phyloP scores from a whole-genome alignment of 1,284 basidiomycete species.

The Pseudozyma tsukubaensis region DNA sequence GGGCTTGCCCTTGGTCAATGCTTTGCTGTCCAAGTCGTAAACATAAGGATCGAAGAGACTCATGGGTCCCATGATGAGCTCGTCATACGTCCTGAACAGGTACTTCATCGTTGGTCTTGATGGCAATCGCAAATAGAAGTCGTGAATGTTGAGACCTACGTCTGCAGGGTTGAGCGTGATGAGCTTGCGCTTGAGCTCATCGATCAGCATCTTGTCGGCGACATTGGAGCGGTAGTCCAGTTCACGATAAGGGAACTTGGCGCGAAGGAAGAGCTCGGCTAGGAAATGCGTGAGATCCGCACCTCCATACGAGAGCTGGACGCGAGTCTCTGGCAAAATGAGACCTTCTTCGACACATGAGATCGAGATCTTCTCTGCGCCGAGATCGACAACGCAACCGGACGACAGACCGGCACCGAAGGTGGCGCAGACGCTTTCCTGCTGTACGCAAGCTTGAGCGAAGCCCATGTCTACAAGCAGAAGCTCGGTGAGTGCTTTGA shows the following conservation, averaged over 20 bases:
- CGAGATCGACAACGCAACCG: constrained; percentile 95
- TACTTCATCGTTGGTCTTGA: constrained; percentile 85
- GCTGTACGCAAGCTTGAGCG: constrained; percentile 61
- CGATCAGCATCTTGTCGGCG: constrained; percentile 58
- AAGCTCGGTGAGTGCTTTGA: constrained; percentile 82
- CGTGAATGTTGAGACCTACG: constrained; percentile 73
- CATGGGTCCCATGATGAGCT: constrained; percentile 93
- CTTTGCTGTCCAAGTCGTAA: constrained; percentile 86
- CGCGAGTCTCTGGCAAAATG: constrained; percentile 86
- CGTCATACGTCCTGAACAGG: constrained; percentile 90
- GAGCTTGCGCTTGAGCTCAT: constrained; percentile 63
- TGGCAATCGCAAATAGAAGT: constrained; percentile 79
- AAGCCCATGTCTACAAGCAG: constrained; percentile 81
- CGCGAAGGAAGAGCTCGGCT: constrained; percentile 80
- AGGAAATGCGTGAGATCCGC: constrained; percentile 93
- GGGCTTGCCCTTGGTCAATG: constrained; percentile 32
- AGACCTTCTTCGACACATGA: constrained; percentile 96
- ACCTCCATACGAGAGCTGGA: constrained; percentile 87
- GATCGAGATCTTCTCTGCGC: constrained; percentile 84
- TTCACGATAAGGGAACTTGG: constrained; percentile 88
- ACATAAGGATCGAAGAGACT: constrained; percentile 90
- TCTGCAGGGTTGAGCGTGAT: constrained; percentile 65
- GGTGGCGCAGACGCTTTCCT: constrained; percentile 86
- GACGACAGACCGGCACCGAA: constrained; percentile 94
- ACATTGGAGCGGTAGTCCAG: constrained; percentile 72